Conservation (phyloP, 2,329 filamentous ascomycete genomes). For the Sclerotinia nivalis region DNA sequence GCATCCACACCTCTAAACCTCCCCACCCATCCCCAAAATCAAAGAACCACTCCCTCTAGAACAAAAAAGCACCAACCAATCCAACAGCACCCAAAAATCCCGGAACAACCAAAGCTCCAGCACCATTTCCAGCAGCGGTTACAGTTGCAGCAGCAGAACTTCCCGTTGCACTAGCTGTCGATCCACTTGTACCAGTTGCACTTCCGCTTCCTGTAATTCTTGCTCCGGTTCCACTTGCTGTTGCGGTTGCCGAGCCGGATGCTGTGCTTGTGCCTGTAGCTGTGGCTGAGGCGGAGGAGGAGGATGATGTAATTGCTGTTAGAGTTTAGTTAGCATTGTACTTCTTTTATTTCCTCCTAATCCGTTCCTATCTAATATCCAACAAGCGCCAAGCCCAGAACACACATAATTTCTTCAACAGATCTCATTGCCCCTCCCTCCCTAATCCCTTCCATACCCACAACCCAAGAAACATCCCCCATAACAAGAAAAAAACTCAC, state of each 20-base stretch:
- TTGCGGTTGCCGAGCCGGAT: not conserved
- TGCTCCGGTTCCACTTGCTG: slow-evolving; percentile 2
- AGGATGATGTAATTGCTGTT: slow-evolving; percentile 13
- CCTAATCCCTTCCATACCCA: not conserved
- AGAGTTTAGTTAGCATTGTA: not conserved
- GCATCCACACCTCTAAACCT: not conserved
- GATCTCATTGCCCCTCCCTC: not conserved
- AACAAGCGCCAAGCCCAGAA: not conserved
- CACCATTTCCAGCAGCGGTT: not conserved
- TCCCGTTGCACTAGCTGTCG: not conserved
- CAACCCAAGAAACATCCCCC: not conserved
- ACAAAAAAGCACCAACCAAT: not conserved
- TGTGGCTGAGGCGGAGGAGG: not conserved
- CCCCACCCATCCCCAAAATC: no score
- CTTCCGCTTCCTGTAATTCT: not conserved
- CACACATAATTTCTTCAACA: not conserved
- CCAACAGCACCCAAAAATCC: slow-evolving; percentile 9
- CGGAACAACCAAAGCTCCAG: slow-evolving; percentile 4
- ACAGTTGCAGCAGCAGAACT: not conserved
- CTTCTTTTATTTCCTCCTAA: not conserved
- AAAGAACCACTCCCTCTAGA: not conserved
- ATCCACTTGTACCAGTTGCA: not conserved
- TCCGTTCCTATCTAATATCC: not conserved
- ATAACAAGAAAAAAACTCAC: not conserved
- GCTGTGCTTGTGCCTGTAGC: not conserved